Conservation (phyloP, 257 asterid genomes). For the Rhazya stricta region DNA sequence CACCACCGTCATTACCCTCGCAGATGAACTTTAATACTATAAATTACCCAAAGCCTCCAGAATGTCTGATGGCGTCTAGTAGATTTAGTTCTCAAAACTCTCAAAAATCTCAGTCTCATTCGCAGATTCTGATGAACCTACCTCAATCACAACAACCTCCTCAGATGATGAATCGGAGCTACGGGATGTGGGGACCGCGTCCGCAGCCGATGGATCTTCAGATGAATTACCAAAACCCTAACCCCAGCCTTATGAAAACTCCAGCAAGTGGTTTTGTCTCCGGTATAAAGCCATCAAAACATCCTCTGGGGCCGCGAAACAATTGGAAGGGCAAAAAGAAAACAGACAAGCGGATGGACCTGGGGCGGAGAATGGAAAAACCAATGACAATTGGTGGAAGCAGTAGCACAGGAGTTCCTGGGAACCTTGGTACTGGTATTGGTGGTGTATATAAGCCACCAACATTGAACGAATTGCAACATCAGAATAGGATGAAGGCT, state of each 20-base stretch:
- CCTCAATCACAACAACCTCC: constrained; percentile 22
- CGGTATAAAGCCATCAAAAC: constrained; percentile 28
- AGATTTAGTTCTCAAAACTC: constrained; percentile 1
- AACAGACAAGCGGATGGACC: constrained; percentile 34
- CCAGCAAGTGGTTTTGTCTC: constrained; percentile 20
- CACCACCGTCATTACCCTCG: not conserved
- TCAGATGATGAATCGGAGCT: constrained; percentile 47
- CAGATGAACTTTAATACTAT: not conserved
- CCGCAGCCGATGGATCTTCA: constrained; percentile 33
- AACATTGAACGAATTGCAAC: constrained; percentile 57
- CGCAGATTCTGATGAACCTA: constrained; percentile 46
- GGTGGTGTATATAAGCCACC: constrained; percentile 63
- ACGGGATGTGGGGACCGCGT: constrained; percentile 60
- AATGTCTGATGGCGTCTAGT: not conserved
- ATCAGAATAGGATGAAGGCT: constrained; percentile 61
- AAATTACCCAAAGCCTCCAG: not conserved
- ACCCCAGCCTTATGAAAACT: constrained; percentile 19
- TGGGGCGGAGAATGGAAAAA: constrained; percentile 48
- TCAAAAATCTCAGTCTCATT: constrained; percentile 6
- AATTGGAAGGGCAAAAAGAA: constrained; percentile 77
- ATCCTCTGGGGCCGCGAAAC: constrained; percentile 57
- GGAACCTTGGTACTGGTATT: constrained; percentile 27
- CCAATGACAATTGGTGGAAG: constrained; percentile 28
- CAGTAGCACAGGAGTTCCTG: constrained; percentile 25
- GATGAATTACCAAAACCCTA: constrained; percentile 52